A percentile compares a stretch with the other conserved stretches of the same genome.
Evolutionary conservation across 331 rosid genomes (phyloP).

Genomic region (Acacia pycnantha): DNA sequence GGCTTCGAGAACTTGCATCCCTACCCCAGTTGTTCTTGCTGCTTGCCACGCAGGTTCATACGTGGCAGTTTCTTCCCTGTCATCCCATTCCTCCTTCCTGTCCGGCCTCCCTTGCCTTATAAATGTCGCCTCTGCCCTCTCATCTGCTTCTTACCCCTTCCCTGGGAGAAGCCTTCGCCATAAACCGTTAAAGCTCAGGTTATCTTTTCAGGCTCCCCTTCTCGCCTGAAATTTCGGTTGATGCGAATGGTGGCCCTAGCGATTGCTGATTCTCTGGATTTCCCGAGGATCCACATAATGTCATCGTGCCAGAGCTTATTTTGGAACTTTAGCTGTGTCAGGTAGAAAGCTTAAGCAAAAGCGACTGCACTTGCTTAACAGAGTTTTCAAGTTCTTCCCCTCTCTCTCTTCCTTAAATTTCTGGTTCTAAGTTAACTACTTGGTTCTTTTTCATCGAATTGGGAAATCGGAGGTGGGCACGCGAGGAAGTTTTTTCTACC

Average conservation of each 20-base stretch:
- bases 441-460: constrained; percentile 29
- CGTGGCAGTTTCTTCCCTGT: constrained; percentile 37
- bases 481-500: constrained; percentile 24
- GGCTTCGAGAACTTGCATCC: background rate
- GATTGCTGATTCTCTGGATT: background rate
- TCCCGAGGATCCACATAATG: constrained; percentile 8
- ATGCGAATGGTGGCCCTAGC: constrained; percentile 29
- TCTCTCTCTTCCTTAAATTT: background rate
- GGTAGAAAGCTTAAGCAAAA: constrained; percentile 54
- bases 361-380: constrained; percentile 60
- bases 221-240: constrained; percentile 18
- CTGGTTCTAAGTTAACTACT: constrained; percentile 13
- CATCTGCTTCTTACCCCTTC: constrained; percentile 15
- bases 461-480: constrained; percentile 38
- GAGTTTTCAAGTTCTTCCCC: constrained; percentile 49
- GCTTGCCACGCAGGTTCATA: constrained; percentile 23
- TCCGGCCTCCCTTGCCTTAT: background rate
- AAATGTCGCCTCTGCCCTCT: constrained; percentile 21
- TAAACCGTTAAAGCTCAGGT: background rate
- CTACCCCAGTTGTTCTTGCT: background rate
- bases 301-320: constrained; percentile 31
- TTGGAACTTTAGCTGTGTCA: constrained; percentile 31
- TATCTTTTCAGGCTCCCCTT: background rate
- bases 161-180: constrained; percentile 25
- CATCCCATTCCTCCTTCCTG: constrained; percentile 19